Base-by-base conservation (phyloP, 345 rosid genomes). In the Eucalyptus fibrosa region DNA sequence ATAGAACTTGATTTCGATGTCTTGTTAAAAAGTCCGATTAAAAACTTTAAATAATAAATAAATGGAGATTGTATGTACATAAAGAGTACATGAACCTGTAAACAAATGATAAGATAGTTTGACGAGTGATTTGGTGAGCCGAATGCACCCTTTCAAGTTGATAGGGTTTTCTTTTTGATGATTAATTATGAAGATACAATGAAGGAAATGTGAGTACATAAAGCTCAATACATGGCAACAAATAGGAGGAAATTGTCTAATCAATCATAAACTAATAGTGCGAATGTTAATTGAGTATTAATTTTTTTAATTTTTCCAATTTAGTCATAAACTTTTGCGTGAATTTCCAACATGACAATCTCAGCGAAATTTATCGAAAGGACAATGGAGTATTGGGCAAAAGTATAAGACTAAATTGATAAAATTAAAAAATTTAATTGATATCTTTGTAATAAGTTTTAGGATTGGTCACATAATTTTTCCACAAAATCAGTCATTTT, bases 381-480 rank as follows among this genome's bases (percentile, higher is more conserved):
- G 4, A 40, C 8, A 21, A 3, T 21, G 28, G 9, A 21, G 2
- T 21, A 40, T 21, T 21, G 47, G 3, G 2, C 8, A 40, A 77
- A 37, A 7, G 5, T 77, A 37, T 77, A 40, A 7, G 3, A 40
- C 3, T 72, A 37, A 12, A 77, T 77, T 62, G 32, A 7, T 30
- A 28, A 62, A 60, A 28, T 12, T 14, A 62, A 34, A 9, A 19
- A 19, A 9, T 2, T 18, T 17, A 69, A 34, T 69, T 37, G 9
- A 5, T 12, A 77, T 77, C 0, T 2, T 0, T 40, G 42, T 2
- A 6, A 40, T 12, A 72, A 12, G 1, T 9, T 72, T 37, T 6
- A 24, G 14, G 7, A 77, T 7, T 3, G 2, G 24, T 23, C 1
- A 0, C 2, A 42, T 6, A 77, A 77, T 77, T 77, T n/a, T 65